A percentile compares a stretch with the other conserved stretches of the same genome.
Conservation (phyloP, 176 grass and related monocot genomes). For the Sorghum bicolor region Sorghum_bicolor_NCBIv3 NC_012870.2:18060001-18060500, state of each 20-base stretch:
- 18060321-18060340: neutral
- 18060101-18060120: neutral
- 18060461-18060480: neutral
- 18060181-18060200: neutral
- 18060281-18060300: neutral
- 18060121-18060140: neutral
- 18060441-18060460: neutral
- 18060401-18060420: neutral
- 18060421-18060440: neutral
- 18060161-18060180: neutral
- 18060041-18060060: constrained; percentile 83
- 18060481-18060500: neutral
- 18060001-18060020: constrained; percentile 90
- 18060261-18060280: constrained; percentile 3
- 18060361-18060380: neutral
- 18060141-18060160: neutral
- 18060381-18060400: neutral
- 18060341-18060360: neutral
- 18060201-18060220: constrained; percentile 11
- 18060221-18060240: neutral
- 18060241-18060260: neutral
- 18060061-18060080: constrained; percentile 10
- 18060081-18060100: constrained; percentile 1
- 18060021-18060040: constrained; percentile 88
- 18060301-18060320: neutral